phyloP scores from a whole-genome alignment of 768 basidiomycete genomes.

The Porpolomopsis calyptriformis region DNA sequence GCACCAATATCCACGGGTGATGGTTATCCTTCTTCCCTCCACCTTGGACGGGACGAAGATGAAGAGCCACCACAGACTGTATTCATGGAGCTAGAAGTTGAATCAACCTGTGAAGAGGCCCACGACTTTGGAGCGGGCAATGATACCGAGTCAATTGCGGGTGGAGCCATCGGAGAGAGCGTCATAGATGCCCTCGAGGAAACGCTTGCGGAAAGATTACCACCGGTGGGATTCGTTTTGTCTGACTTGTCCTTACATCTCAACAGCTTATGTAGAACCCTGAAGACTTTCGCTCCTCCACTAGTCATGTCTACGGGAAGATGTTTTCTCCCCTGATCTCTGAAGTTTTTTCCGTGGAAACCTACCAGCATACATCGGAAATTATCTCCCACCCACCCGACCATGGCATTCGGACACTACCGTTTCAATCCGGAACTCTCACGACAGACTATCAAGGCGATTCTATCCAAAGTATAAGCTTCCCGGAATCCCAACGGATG shows the following conservation, averaged over 20 bases:
- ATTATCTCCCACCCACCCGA: no score
- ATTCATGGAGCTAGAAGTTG: slow-evolving; percentile 7
- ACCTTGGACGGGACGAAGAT: no score
- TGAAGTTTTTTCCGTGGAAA: background rate
- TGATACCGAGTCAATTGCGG: background rate
- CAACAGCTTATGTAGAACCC: no score
- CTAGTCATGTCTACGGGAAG: background rate
- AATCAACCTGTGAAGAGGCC: background rate
- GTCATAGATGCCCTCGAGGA: slow-evolving; percentile 23
- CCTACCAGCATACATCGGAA: background rate
- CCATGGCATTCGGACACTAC: no score
- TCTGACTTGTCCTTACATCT: no score
- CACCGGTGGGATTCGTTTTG: slow-evolving; percentile 20
- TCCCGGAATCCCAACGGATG: background rate
- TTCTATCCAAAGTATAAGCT: background rate
- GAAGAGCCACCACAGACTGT: no score
- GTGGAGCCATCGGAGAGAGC: background rate
- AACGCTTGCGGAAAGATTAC: slow-evolving; percentile 19
- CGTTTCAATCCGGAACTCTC: background rate
- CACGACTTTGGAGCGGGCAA: background rate
- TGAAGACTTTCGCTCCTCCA: background rate
- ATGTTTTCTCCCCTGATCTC: background rate
- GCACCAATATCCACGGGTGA: background rate
- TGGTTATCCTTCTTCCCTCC: no score
- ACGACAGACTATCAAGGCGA: slow-evolving; percentile 5